Base-by-base conservation (phyloP, 345 rosid genomes). In the Raphanus sativus region DNA sequence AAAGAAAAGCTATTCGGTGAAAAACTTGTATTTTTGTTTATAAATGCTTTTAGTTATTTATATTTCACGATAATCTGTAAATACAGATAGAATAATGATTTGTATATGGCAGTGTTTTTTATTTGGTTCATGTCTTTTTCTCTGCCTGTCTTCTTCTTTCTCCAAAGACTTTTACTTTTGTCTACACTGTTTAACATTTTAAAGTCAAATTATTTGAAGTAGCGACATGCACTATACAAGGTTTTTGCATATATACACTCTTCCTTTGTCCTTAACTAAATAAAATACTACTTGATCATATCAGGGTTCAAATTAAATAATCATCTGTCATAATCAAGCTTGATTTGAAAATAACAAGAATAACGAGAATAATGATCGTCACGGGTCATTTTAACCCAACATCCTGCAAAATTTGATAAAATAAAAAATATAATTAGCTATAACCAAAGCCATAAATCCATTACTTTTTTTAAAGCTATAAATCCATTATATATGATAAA, bases 341-440 rank as follows among this genome's bases (percentile, higher is more conserved):
- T 36, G 81, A 83, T 85, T 85, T 81, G 72, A 85, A 69, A 50
- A 88, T 30, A 83, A 88, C 76, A 65, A 82, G 16, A 59, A 79
- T 78, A 72, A 81, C 81, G 30, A 76, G 70, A 69, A 70, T 15
- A 62, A 81, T 68, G 48, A 81, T 75, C 33, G 85, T 66, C 75
- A 85, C 77, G 8, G 91, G 90, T 66, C 91, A 82, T 86, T 80
- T 86, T 78, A 85, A 52, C 8, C 86, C 88, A 77, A 89, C 81
- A 71, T 60, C 85, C 87, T 87, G 86, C 36, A 34, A 60, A 28
- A 6, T 28, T 64, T n/a, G n/a, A n/a, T n/a, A n/a, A n/a, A n/a
- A n/a, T n/a, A n/a, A n/a, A n/a, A n/a, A n/a, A n/a, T n/a, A n/a
- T n/a, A n/a, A n/a, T n/a, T n/a, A n/a, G n/a, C n/a, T n/a, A n/a